Evolutionary conservation across 257 asterid genomes (phyloP), one percentile per base, ranked within the genome.

Genomic region (Rehmannia glutinosa): DNA sequence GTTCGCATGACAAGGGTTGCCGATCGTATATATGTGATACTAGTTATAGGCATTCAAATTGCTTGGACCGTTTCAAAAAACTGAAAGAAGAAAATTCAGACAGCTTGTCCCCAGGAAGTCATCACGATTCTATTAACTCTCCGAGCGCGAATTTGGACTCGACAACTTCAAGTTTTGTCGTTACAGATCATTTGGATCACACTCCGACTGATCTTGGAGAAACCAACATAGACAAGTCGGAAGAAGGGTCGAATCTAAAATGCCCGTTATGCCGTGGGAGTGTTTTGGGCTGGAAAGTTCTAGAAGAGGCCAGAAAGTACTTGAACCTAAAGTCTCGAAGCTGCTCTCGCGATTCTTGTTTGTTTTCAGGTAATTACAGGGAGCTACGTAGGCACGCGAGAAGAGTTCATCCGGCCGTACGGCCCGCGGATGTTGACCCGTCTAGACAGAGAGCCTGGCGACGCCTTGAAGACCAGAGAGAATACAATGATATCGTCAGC

Each of bases 181-280:
- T n/a, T n/a, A n/a, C n/a, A n/a, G n/a, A n/a, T n/a, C n/a, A n/a
- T n/a, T n/a, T n/a, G n/a, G n/a, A n/a, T n/a, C n/a, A n/a, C n/a
- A n/a, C n/a, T n/a, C n/a, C n/a, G n/a, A n/a, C n/a, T 64, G 73
- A 80, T 68, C 73, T 35, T 36, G 83, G 62, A 54, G 86, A 72
- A 39, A 23, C 28, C 45, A 53, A 53, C 59, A 35, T 28, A 27
- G 87, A 80, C 43, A 78, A 70, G 65, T 50, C 80, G 4, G 88
- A 78, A 50, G 63, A 81, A 6, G 63, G 65, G 53, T 71, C 74
- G 23, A 82, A 80, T 54, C 81, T 93, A 74, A 81, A 66, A 69
- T 93, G 99, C 69, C 99, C 99, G 25, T 63, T 93, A 61, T 93
- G 99, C 15, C 97, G 97, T 65, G 97, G 97, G 52, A 43, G 43